These are phyloP conservation scores for Williopsis jadinii DNA, from an alignment of 1,139 yeast species.

Conservation along the genomic window DNA sequence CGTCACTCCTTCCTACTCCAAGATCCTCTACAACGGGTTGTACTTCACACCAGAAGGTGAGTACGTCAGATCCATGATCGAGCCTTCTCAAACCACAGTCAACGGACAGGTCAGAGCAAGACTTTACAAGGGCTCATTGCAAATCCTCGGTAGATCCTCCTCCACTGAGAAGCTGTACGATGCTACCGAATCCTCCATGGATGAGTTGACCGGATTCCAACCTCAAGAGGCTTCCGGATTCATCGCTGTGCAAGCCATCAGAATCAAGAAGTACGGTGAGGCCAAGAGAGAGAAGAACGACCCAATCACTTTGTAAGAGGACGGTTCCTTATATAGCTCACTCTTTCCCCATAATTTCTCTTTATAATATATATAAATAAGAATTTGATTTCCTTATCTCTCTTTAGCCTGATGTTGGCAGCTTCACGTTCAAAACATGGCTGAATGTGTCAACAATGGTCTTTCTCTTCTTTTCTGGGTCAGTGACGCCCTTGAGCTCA, in stretches of 20 bases:
- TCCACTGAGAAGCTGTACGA: slow-evolving; percentile 94
- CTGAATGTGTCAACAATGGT: slow-evolving; percentile 97
- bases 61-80: slow-evolving; percentile 86
- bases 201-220: slow-evolving; percentile 94
- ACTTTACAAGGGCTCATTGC: slow-evolving; percentile 84
- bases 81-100: slow-evolving; percentile 89
- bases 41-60: slow-evolving; percentile 98
- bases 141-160: slow-evolving; percentile 88
- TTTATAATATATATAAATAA: too few relatives aligned
- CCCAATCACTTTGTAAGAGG: slow-evolving; percentile 26
- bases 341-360: too few relatives aligned
- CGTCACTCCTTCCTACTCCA: slow-evolving; percentile 89
- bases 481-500: slow-evolving; percentile 88
- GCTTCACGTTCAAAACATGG: slow-evolving; percentile 97
- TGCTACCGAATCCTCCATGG: slow-evolving; percentile 98
- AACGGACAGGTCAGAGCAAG: slow-evolving; percentile 94
- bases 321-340: too few relatives aligned
- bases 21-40: slow-evolving; percentile 91
- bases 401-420: slow-evolving; percentile 81
- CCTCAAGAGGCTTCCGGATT: slow-evolving; percentile 97
- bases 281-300: slow-evolving; percentile 72
- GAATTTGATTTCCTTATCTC: slow-evolving; percentile 87
- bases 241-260: slow-evolving; percentile 95
- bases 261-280: slow-evolving; percentile 97
- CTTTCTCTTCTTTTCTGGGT: slow-evolving; percentile 98